A percentile compares a stretch with the other conserved stretches of the same genome.
phyloP scores from a whole-genome alignment of 2,329 filamentous ascomycete genomes.

The Colletotrichum zoysiae region DNA sequence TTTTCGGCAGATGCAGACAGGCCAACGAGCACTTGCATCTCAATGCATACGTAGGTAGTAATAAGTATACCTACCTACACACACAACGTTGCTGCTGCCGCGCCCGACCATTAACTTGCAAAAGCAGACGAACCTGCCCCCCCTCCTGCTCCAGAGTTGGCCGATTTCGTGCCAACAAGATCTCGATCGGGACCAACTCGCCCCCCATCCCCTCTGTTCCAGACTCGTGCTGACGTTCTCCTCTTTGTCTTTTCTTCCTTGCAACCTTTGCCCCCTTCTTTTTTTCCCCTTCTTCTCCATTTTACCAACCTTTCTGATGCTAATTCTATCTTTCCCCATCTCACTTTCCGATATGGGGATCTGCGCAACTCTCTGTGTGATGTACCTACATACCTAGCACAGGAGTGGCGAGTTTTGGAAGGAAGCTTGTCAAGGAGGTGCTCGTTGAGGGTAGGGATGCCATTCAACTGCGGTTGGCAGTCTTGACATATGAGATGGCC shows the following conservation, averaged over 20 bases:
- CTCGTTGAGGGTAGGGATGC: neutral
- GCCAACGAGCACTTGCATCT: neutral
- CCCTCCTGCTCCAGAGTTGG: neutral
- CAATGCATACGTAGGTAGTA: neutral
- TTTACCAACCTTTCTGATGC: neutral
- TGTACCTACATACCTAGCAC: neutral
- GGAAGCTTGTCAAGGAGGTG: neutral
- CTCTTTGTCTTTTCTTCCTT: neutral
- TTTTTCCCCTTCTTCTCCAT: neutral
- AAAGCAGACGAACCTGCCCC: constrained; percentile 1
- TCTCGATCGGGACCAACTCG: neutral
- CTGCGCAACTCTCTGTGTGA: neutral
- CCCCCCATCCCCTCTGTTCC: neutral
- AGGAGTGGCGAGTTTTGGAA: neutral
- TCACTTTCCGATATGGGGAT: constrained; percentile 5
- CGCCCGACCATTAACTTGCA: neutral
- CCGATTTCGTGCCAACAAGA: neutral
- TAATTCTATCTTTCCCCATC: neutral
- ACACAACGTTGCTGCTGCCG: neutral
- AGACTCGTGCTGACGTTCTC: neutral
- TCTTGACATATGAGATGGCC: neutral
- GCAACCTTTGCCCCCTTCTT: too few relatives aligned
- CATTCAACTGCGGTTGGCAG: neutral
- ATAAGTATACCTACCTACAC: neutral
- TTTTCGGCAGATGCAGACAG: neutral